Base-by-base conservation (phyloP, 1,284 basidiomycete genomes). In the Ceratobasidium sp. region DNA sequence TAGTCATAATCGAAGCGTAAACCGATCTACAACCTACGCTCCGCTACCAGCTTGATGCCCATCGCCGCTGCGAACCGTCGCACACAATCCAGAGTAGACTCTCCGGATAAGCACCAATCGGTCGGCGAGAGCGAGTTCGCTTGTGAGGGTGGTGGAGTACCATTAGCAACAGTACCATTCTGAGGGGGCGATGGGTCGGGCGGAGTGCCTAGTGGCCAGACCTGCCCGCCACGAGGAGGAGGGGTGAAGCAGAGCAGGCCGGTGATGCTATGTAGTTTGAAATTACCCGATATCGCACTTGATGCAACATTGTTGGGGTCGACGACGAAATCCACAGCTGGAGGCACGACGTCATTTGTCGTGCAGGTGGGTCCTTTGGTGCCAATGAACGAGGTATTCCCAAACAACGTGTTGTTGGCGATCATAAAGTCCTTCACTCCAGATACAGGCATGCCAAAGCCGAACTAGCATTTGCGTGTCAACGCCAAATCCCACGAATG, bases 351-450 rank as follows among this genome's bases (percentile, higher is more conserved):
- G 77, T 89, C 86, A 22, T 81, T 84, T 17, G 84, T 80, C 25
- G 88, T 90, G 83, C 94, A 95, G 80, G 94, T 92, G 1, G 89
- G 89, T 1, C 92, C 92, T 19, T 87, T 87, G 8, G 86, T 85
- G 59, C 93, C 93, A 79, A 95, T 91, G 83, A 95, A 95, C 4
- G 92, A 90, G 2, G 90, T 90, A 82, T 95, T 95, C 15, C 90
- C 91, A 15, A 88, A 73, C 61, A 95, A 85, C 1, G 84, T 80
- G 82, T 95, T 95, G 81, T 88, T 87, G 76, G 88, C 83, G 34
- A 95, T 86, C 0, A 89, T 90, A 82, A 94, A 95, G 81, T 92
- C 89, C 17, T 81, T 81, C 1, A 91, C 90, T 6, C 89, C 89
- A 22, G 87, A 87, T 56, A 93, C 86, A 13, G 90, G 93, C n/a